Evolutionary conservation across 495 filamentous ascomycete genomes (phyloP).

Genomic region (Hypomontagnella monticulosa): DNA sequence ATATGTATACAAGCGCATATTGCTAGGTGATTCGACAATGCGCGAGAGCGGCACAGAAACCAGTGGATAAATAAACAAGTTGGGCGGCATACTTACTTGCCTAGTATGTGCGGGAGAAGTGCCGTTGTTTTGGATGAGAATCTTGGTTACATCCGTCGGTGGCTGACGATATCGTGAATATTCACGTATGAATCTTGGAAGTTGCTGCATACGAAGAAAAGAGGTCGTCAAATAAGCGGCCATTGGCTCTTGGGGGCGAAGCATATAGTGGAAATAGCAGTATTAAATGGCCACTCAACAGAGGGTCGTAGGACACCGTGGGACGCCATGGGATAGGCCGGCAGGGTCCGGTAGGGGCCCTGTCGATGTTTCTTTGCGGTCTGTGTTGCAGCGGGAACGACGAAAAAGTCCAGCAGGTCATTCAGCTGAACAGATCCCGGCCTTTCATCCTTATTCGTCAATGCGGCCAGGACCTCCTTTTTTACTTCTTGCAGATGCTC

Average conservation of each 20-base stretch:
- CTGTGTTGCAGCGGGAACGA: slow-evolving; percentile 24
- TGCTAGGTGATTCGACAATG: slow-evolving; percentile 12
- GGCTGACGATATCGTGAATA: slow-evolving; percentile 19
- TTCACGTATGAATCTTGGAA: slow-evolving; percentile 26
- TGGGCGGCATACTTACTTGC: slow-evolving; percentile 14
- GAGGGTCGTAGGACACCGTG: neutral
- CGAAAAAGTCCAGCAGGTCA: slow-evolving; percentile 21
- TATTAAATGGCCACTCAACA: neutral
- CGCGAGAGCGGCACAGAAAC: slow-evolving; percentile 27
- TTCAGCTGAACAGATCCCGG: slow-evolving; percentile 27
- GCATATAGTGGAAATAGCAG: neutral
- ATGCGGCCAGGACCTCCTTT: slow-evolving; percentile 25
- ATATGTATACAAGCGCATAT: neutral
- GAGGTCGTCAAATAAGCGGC: slow-evolving; percentile 9
- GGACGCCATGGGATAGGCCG: neutral
- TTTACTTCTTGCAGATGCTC: slow-evolving; percentile 5
- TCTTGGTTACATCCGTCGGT: slow-evolving; percentile 43
- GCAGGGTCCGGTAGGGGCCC: neutral
- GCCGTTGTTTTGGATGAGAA: slow-evolving; percentile 27
- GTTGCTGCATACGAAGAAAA: slow-evolving; percentile 6
- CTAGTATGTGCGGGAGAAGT: slow-evolving; percentile 22
- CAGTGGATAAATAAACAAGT: slow-evolving; percentile 28
- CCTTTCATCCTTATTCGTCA: slow-evolving; percentile 20
- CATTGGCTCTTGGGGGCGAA: slow-evolving; percentile 4
- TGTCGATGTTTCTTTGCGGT: neutral